A percentile compares a stretch with the other conserved stretches of the same genome.
Conservation (phyloP, 768 basidiomycete genomes). For the Grammothele lineata region DNA sequence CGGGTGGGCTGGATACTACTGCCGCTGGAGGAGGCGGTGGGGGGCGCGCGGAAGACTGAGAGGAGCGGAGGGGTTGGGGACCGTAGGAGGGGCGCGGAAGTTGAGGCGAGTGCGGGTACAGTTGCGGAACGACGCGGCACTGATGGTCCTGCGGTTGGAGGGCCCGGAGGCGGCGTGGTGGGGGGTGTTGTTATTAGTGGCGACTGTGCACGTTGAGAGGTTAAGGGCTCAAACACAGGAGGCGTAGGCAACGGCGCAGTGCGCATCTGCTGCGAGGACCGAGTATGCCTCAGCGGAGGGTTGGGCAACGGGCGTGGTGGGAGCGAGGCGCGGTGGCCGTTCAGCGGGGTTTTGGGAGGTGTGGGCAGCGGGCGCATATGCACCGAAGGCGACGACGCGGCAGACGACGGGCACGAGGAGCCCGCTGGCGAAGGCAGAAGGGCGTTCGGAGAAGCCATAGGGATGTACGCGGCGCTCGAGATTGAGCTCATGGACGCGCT, state of each 20-base stretch:
- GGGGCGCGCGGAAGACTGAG: too few relatives aligned
- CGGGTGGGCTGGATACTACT: background rate
- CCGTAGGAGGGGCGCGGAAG: too few relatives aligned
- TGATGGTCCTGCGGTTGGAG: too few relatives aligned
- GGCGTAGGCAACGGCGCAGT: background rate
- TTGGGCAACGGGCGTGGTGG: slow-evolving; percentile 7
- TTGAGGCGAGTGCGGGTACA: too few relatives aligned
- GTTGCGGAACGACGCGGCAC: too few relatives aligned
- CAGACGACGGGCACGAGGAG: background rate
- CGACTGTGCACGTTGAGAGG: too few relatives aligned
- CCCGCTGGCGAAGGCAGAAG: too few relatives aligned
- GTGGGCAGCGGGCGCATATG: slow-evolving; percentile 2
- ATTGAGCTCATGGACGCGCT: background rate
- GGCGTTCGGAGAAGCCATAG: too few relatives aligned
- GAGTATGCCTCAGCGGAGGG: slow-evolving; percentile 1
- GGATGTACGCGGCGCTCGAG: background rate
- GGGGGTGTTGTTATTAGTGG: too few relatives aligned
- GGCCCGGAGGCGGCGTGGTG: too few relatives aligned
- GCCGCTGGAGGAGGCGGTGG: background rate
- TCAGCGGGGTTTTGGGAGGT: background rate
- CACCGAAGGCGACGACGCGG: background rate
- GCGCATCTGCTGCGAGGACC: background rate
- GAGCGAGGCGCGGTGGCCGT: background rate
- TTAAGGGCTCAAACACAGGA: too few relatives aligned
- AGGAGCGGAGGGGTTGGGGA: too few relatives aligned